Evolutionary conservation across 1,139 yeast genomes (phyloP).

Genomic region (Taphrina sp.): DNA sequence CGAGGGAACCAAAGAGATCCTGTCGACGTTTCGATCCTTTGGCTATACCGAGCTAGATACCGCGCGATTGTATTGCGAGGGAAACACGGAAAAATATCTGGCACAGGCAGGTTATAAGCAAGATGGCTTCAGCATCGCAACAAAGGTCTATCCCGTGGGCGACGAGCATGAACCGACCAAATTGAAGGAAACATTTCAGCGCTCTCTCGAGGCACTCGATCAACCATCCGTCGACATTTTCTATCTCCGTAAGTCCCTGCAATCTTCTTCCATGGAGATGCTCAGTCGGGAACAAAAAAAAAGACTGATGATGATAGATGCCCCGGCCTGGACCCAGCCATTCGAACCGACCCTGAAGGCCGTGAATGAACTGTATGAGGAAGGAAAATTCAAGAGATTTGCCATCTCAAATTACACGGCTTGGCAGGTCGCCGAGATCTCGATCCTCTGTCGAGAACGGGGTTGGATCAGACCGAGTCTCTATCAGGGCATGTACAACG

Average conservation of each 20-base stretch:
- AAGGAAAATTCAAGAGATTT: conserved; percentile 40
- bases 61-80: conserved; percentile 40
- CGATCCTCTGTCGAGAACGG: conserved; percentile 37
- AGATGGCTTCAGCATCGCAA: conserved; percentile 37
- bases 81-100: conserved; percentile 38
- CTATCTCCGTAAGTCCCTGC: conserved; percentile 35
- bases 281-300: too few relatives aligned
- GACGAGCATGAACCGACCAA: conserved; percentile 36
- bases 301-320: too few relatives aligned
- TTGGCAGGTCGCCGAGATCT: conserved; percentile 39
- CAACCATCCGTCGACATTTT: conserved; percentile 38
- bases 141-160: conserved; percentile 39
- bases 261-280: too few relatives aligned
- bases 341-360: conserved; percentile 40
- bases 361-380: conserved; percentile 38
- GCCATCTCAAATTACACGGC: conserved; percentile 40
- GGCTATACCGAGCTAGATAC: conserved; percentile 40
- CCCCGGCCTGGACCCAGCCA: conserved; percentile 40
- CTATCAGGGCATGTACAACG: conserved; percentile 41
- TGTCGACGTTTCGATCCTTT: conserved; percentile 34
- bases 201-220: conserved; percentile 37
- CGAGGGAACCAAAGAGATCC: conserved; percentile 33
- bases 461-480: conserved; percentile 40
- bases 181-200: conserved; percentile 36
- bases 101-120: conserved; percentile 35